A percentile compares a stretch with the other conserved stretches of the same genome.
Evolutionary conservation across 768 basidiomycete genomes (phyloP).

Genomic region (Clathrus columnatus): DNA sequence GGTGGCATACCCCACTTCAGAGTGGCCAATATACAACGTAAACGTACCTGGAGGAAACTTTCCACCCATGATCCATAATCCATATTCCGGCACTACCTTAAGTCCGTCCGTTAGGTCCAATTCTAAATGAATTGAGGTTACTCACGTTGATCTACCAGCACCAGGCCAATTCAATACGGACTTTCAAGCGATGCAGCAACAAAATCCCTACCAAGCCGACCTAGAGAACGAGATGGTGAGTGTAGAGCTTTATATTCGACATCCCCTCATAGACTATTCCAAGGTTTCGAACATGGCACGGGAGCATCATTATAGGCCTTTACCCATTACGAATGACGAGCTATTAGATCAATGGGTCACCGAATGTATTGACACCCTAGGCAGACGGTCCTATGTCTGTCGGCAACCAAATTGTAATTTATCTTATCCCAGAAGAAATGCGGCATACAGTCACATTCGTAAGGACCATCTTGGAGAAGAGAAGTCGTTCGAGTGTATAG

Average conservation of each 20-base stretch:
- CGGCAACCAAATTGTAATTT: background rate
- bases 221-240: background rate
- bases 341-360: background rate
- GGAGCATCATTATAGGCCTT: background rate
- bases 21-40: too few species aligned
- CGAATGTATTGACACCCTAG: background rate
- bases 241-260: background rate
- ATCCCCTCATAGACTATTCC: background rate
- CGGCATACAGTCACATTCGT: background rate
- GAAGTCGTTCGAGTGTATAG: constrained; percentile 3
- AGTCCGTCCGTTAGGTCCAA: too few species aligned
- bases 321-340: background rate
- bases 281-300: background rate
- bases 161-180: too few species aligned
- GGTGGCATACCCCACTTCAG: too few species aligned
- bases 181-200: too few species aligned
- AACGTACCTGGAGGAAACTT: too few species aligned
- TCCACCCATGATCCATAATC: too few species aligned
- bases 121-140: too few species aligned
- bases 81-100: too few species aligned
- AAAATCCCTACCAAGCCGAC: too few species aligned
- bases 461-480: constrained; percentile 1
- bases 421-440: background rate
- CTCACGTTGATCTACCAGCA: too few species aligned
- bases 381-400: background rate